Conservation (phyloP, 202 grass and related monocot species). For the Panicum hallii region DNA sequence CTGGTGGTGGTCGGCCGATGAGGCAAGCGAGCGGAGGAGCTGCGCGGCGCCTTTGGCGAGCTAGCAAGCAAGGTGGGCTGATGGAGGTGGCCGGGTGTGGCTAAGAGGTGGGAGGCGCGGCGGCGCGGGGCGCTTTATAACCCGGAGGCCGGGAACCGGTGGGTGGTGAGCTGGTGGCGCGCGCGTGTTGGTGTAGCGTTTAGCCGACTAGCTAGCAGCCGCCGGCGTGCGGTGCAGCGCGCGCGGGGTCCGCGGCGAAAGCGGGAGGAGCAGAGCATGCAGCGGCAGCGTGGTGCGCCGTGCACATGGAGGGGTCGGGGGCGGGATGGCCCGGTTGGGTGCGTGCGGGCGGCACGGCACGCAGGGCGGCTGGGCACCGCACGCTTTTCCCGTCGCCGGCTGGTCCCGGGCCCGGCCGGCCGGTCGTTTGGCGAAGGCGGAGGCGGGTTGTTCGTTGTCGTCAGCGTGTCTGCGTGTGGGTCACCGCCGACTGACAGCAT, state of each 20-base stretch:
- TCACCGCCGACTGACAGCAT: neutral
- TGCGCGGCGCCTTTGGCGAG: neutral
- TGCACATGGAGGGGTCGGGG: constrained; percentile 20
- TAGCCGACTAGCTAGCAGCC: neutral
- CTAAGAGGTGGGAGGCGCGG: constrained; percentile 27
- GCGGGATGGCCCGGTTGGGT: neutral
- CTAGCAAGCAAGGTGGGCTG: neutral
- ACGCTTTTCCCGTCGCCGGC: neutral
- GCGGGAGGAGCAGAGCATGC: neutral
- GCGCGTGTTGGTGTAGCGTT: neutral
- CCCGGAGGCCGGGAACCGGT: neutral
- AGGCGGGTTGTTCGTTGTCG: neutral
- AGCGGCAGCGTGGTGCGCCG: neutral
- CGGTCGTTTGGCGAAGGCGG: constrained; percentile 15
- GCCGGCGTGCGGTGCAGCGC: neutral
- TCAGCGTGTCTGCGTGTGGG: neutral
- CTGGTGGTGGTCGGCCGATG: neutral
- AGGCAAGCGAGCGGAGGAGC: no score
- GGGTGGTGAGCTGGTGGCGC: neutral
- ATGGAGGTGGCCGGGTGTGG: neutral
- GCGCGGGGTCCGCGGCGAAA: constrained; percentile 6
- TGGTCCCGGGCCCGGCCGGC: neutral
- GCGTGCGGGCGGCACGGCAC: neutral
- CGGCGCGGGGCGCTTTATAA: constrained; percentile 29
- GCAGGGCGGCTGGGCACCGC: neutral